Conservation (phyloP, 2,329 filamentous ascomycete genomes). For the Ophiostoma angusticollis region DNA sequence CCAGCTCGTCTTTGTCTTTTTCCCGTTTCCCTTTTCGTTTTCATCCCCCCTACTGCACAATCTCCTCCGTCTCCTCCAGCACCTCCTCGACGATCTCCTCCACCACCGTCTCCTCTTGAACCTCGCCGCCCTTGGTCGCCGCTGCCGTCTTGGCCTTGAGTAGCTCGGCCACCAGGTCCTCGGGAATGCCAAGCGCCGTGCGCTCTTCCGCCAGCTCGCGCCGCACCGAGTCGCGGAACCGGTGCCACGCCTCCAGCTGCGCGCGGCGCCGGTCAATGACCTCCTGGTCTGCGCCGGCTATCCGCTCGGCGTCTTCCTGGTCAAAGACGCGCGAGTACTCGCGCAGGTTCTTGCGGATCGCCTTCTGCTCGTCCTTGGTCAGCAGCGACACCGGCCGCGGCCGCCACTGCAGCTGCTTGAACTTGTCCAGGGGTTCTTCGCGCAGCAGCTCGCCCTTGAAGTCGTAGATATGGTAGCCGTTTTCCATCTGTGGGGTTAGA, state of each 20-base stretch:
- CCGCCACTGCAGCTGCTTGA: conserved; percentile 95
- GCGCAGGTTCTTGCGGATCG: conserved; percentile 93
- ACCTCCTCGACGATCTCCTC: conserved; percentile 85
- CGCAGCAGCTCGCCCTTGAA: conserved; percentile 83
- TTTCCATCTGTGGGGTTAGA: conserved; percentile 65
- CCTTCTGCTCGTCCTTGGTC: conserved; percentile 92
- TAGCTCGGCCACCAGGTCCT: conserved; percentile 49
- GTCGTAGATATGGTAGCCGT: conserved; percentile 95
- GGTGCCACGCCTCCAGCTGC: conserved; percentile 76
- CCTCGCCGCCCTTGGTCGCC: conserved; percentile 44
- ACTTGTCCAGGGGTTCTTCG: conserved; percentile 88
- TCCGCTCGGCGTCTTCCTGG: conserved; percentile 85
- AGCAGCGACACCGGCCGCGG: conserved; percentile 85
- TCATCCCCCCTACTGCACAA: conserved; percentile 27
- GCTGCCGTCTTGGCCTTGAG: conserved; percentile 42
- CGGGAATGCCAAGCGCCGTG: conserved; percentile 50
- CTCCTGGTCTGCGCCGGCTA: conserved; percentile 84
- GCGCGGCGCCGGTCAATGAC: conserved; percentile 79
- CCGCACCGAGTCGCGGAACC: conserved; percentile 66
- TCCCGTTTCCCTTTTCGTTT: too few relatives aligned
- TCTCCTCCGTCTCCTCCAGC: conserved; percentile 73
- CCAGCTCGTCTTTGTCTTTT: too few relatives aligned
- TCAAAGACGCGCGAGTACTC: conserved; percentile 95
- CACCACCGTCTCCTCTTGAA: conserved; percentile 69
- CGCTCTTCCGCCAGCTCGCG: conserved; percentile 62